Conservation (phyloP, 2,329 filamentous ascomycete species). For the Coniochaeta sp. region DNA sequence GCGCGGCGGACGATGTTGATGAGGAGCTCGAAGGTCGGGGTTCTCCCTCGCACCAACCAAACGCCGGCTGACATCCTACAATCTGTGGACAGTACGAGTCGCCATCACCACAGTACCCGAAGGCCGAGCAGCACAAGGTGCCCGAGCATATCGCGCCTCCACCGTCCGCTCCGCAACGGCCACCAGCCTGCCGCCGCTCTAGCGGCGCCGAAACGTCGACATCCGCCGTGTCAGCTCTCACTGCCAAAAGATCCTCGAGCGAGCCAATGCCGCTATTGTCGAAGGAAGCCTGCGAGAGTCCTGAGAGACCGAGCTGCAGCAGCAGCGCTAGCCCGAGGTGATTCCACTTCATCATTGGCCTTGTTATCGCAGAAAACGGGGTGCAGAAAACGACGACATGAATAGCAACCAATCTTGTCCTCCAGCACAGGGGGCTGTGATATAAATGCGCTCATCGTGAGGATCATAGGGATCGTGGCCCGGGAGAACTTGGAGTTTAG, state of each 20-base stretch:
- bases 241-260: not conserved
- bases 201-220: constrained; percentile 6
- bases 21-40: constrained; percentile 14
- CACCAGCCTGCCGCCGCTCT: constrained; percentile 11
- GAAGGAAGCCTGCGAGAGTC: not conserved
- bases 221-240: not conserved
- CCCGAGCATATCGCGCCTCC: constrained; percentile 13
- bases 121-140: constrained; percentile 17
- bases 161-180: constrained; percentile 10
- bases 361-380: not conserved
- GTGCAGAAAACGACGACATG: not conserved
- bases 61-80: constrained; percentile 8
- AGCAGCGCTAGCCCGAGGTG: not conserved
- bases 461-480: not conserved
- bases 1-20: constrained; percentile 3
- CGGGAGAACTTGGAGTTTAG: constrained; percentile 1
- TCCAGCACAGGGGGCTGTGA: not conserved
- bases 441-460: constrained; percentile 1
- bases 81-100: constrained; percentile 13
- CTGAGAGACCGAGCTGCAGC: not conserved
- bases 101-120: constrained; percentile 16
- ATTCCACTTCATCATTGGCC: not conserved
- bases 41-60: constrained; percentile 10
- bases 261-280: not conserved
- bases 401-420: not conserved